Conservation (phyloP, 106 monocot species). For the Dioscorea alata region DNA sequence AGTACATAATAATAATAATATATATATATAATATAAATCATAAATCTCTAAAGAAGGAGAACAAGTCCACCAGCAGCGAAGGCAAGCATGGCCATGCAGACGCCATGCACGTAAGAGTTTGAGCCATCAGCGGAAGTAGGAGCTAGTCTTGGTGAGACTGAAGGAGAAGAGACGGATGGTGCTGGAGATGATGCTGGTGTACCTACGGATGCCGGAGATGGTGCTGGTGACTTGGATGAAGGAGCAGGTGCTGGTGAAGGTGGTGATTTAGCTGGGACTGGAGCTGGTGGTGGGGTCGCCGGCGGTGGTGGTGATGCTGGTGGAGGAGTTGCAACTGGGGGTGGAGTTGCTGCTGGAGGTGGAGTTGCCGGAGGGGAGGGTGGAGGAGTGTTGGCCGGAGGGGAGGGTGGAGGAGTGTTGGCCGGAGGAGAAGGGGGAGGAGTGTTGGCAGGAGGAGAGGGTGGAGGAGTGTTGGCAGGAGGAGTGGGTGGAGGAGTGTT, state of each 20-base stretch:
- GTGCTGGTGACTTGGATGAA: constrained; percentile 3
- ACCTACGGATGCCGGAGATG: constrained; percentile 6
- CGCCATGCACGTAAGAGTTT: neutral
- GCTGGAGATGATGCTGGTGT: constrained; percentile 1
- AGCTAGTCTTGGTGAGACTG: neutral
- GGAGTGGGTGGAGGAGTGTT: neutral
- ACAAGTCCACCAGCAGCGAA: neutral
- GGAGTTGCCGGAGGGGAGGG: constrained; percentile 11
- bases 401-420: neutral
- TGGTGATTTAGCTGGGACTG: constrained; percentile 2
- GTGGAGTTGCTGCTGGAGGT: constrained; percentile 5
- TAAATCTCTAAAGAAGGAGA: neutral
- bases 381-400: constrained; percentile 7
- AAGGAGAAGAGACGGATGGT: neutral
- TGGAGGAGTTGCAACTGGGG: constrained; percentile 6
- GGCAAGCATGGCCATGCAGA: neutral
- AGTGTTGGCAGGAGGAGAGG: no score
- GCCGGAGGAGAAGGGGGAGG: no score
- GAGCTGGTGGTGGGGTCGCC: constrained; percentile 1
- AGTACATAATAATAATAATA: no score
- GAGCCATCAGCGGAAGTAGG: neutral
- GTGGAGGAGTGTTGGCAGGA: no score
- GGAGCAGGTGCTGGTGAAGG: neutral
- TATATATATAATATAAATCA: no score
- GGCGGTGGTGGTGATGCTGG: neutral